Conservation (phyloP, 495 filamentous ascomycete genomes). For the Venustampulla echinocandica region DNA sequence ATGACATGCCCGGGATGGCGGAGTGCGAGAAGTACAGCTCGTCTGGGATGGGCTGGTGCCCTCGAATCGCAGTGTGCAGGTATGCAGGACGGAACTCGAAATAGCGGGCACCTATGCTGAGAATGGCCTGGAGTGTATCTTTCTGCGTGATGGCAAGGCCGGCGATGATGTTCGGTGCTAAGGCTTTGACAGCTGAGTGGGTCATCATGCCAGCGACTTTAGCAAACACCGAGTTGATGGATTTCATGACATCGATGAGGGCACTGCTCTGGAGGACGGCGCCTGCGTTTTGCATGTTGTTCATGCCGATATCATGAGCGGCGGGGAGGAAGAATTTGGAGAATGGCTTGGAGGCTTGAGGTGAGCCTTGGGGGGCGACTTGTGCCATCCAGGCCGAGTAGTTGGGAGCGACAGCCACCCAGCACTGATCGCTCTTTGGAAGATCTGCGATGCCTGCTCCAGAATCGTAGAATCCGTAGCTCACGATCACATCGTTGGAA, state of each 20-base stretch:
- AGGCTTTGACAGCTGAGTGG: slow-evolving; percentile 28
- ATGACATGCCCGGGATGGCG: slow-evolving; percentile 45
- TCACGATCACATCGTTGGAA: slow-evolving; percentile 31
- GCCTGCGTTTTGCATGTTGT: slow-evolving; percentile 38
- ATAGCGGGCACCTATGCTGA: slow-evolving; percentile 42
- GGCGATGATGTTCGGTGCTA: slow-evolving; percentile 43
- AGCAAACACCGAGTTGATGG: slow-evolving; percentile 24
- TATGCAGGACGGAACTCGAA: slow-evolving; percentile 48
- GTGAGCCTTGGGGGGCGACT: slow-evolving; percentile 35
- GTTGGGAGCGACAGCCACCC: slow-evolving; percentile 38
- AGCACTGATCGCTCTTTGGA: slow-evolving; percentile 42
- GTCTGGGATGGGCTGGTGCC: slow-evolving; percentile 32
- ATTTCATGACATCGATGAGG: slow-evolving; percentile 30
- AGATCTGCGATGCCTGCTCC: slow-evolving; percentile 36
- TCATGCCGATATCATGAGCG: slow-evolving; percentile 46
- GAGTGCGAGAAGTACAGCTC: slow-evolving; percentile 45
- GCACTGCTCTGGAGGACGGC: slow-evolving; percentile 32
- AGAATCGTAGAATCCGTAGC: slow-evolving; percentile 45
- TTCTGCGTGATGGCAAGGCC: slow-evolving; percentile 48
- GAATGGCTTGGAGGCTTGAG: slow-evolving; percentile 35
- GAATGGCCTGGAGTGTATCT: slow-evolving; percentile 35
- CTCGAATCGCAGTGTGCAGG: slow-evolving; percentile 31
- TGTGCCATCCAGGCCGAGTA: slow-evolving; percentile 37
- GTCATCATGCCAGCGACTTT: slow-evolving; percentile 27
- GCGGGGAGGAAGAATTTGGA: slow-evolving; percentile 37